Evolutionary conservation across 2,329 filamentous ascomycete genomes (phyloP).

Genomic region (Dactylellina drechsleri): DNA sequence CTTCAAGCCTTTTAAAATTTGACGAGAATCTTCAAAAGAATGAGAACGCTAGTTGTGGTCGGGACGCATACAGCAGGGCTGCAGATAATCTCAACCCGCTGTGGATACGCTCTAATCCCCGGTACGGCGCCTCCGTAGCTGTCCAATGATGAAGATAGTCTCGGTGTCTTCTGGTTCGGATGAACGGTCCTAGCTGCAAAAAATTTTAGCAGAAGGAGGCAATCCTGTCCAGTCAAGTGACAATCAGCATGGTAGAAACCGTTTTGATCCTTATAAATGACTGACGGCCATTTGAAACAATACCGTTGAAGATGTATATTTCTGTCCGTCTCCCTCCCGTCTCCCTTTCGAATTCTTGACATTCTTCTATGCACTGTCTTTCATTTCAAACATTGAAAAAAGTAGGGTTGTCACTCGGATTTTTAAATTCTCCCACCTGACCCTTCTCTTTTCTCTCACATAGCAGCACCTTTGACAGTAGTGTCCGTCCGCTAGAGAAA

Average conservation of each 20-base stretch:
- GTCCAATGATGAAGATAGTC: conserved; percentile 34
- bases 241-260: conserved; percentile 26
- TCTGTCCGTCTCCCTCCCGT: conserved; percentile 27
- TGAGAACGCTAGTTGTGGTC: conserved; percentile 22
- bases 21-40: conserved; percentile 42
- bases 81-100: conserved; percentile 53
- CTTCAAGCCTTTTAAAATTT: conserved; percentile 35
- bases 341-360: conserved; percentile 1
- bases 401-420: conserved; percentile 25
- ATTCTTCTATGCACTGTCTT: conserved; percentile 31
- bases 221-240: conserved; percentile 29
- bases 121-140: conserved; percentile 46
- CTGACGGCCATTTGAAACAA: conserved; percentile 46
- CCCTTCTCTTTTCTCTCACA: conserved; percentile 39
- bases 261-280: conserved; percentile 48
- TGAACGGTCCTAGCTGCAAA: conserved; percentile 19
- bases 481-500: conserved; percentile 34
- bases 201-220: conserved; percentile 15
- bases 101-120: conserved; percentile 41
- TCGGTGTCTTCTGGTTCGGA: conserved; percentile 21
- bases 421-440: conserved; percentile 40
- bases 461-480: conserved; percentile 27
- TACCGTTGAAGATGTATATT: conserved; percentile 53
- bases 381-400: conserved; percentile 49
- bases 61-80: conserved; percentile 45